phyloP scores from a whole-genome alignment of 2,329 filamentous ascomycete genomes.

The Aspergillus sp. region DNA sequence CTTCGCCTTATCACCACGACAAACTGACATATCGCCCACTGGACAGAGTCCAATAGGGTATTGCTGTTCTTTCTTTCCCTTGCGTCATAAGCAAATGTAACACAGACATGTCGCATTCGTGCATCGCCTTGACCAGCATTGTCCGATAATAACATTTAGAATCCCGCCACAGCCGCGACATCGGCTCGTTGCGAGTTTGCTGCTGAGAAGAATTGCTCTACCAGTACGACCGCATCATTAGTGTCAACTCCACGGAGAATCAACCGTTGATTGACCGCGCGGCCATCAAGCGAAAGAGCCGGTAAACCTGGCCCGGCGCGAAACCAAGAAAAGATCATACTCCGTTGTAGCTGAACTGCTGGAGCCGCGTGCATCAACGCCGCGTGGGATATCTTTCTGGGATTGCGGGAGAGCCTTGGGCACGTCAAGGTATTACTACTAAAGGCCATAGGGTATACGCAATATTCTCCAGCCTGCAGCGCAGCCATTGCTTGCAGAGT shows the following conservation, averaged over 20 bases:
- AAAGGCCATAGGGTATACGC: neutral
- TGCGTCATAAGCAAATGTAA: constrained; percentile 15
- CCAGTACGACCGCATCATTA: neutral
- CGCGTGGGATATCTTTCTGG: constrained; percentile 7
- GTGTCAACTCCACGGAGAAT: neutral
- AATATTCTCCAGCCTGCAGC: neutral
- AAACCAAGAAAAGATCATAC: neutral
- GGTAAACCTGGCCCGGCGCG: neutral
- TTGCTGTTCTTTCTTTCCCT: neutral
- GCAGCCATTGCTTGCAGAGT: neutral
- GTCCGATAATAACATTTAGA: neutral
- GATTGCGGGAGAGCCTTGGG: constrained; percentile 19
- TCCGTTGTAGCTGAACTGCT: neutral
- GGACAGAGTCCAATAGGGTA: neutral
- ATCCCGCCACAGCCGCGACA: constrained; percentile 22
- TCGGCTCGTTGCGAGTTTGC: constrained; percentile 4
- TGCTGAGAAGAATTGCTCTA: neutral
- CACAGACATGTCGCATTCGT: constrained; percentile 2
- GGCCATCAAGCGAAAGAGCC: neutral
- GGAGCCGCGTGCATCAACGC: neutral
- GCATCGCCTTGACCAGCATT: neutral
- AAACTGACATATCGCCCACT: neutral
- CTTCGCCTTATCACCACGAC: neutral
- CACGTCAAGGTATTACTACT: neutral
- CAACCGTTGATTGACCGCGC: constrained; percentile 3